Percentiles rank a stretch among this genome's conserved stretches.
phyloP scores from a whole-genome alignment of 1,284 basidiomycete genomes.

The Pseudozyma pruni region DNA sequence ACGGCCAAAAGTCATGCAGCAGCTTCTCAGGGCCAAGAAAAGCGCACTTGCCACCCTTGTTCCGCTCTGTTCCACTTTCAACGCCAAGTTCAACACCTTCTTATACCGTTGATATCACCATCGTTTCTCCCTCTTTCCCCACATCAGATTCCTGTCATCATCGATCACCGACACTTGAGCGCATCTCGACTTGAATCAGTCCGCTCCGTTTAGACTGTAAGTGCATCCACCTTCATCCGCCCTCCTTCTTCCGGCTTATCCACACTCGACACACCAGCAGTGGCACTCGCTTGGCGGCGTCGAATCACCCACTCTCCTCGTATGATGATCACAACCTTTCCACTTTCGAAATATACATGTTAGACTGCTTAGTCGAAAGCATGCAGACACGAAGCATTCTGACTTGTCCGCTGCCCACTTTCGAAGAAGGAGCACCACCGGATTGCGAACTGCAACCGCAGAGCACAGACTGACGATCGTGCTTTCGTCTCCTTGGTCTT shows the following conservation, averaged over 20 bases:
- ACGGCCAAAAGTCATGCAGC: background rate
- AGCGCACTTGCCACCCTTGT: slow-evolving; percentile 4
- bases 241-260: slow-evolving; percentile 3
- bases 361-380: slow-evolving; percentile 48
- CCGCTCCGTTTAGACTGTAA: slow-evolving; percentile 1
- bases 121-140: background rate
- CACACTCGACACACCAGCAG: background rate
- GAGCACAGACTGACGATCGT: slow-evolving; percentile 12
- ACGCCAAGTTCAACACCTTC: slow-evolving; percentile 1
- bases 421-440: slow-evolving; percentile 4
- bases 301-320: no score
- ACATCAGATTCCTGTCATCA: no score
- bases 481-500: background rate
- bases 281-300: background rate
- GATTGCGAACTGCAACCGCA: no score
- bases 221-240: background rate
- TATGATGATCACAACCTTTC: slow-evolving; percentile 52
- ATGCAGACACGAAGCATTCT: slow-evolving; percentile 48
- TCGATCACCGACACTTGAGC: no score
- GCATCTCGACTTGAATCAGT: background rate
- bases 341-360: slow-evolving; percentile 53
- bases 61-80: background rate
- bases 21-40: background rate
- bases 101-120: background rate
- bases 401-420: background rate